phyloP scores from a whole-genome alignment of 257 asterid genomes.

The Solanum bulbocastanum region DNA sequence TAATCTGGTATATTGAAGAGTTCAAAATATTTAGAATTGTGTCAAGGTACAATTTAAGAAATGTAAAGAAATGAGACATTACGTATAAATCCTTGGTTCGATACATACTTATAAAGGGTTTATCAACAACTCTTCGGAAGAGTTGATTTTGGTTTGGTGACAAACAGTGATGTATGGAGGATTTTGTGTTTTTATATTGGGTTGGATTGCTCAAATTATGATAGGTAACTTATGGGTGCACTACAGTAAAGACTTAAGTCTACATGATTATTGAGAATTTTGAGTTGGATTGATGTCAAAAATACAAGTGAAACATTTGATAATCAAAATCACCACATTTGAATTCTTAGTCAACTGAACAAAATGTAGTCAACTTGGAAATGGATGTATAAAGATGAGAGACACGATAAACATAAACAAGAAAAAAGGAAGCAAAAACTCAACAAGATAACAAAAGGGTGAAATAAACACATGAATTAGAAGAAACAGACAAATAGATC shows the following conservation, averaged over 20 bases:
- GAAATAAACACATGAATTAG: background rate
- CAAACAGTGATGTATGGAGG: background rate
- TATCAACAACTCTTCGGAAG: no score
- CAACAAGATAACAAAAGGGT: background rate
- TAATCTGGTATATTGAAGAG: background rate
- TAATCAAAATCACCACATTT: no score
- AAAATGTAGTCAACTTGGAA: no score
- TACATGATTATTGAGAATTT: background rate
- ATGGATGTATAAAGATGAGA: no score
- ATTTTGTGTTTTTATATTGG: background rate
- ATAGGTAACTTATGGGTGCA: background rate
- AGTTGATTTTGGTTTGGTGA: background rate
- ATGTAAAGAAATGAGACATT: no score
- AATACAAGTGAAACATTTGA: no score
- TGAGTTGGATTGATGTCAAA: background rate
- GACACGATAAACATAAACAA: no score
- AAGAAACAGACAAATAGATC: background rate
- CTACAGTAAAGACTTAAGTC: background rate
- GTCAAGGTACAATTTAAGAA: background rate
- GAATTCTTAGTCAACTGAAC: no score
- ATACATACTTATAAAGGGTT: background rate
- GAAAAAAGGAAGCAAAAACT: no score
- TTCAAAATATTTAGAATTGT: background rate
- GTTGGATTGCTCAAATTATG: background rate
- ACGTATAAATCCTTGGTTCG: background rate